phyloP scores from a whole-genome alignment of 768 basidiomycete species.

The Boletus edulis region DNA sequence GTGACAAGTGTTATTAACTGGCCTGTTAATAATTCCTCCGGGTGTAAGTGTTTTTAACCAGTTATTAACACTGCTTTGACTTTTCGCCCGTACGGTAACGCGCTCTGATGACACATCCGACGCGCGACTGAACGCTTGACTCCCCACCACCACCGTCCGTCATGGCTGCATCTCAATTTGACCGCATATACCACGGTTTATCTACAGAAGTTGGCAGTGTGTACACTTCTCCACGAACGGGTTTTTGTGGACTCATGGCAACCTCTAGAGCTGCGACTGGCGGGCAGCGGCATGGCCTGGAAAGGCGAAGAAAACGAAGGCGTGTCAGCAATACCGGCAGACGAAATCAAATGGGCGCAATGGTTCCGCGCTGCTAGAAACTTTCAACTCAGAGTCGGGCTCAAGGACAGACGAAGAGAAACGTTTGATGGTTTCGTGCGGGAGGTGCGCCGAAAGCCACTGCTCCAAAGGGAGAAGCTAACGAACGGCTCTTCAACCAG shows the following conservation, averaged over 20 bases:
- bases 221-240: conserved; percentile 31
- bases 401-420: conserved; percentile 74
- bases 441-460: conserved; percentile 51
- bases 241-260: not conserved
- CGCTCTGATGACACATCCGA: conserved; percentile 23
- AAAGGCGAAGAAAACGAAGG: conserved; percentile 70
- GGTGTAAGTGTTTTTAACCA: too few relatives aligned
- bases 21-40: too few relatives aligned
- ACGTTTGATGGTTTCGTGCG: conserved; percentile 93
- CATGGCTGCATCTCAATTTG: conserved; percentile 78
- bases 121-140: conserved; percentile 31
- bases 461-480: not conserved
- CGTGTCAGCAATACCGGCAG: conserved; percentile 60
- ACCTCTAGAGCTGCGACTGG: conserved; percentile 79
- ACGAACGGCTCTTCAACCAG: conserved; percentile 36
- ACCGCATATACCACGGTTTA: conserved; percentile 76
- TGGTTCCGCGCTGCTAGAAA: conserved; percentile 92
- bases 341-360: conserved; percentile 83
- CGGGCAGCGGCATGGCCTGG: conserved; percentile 92
- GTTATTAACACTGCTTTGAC: too few relatives aligned
- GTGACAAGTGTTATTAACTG: too few relatives aligned
- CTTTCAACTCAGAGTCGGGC: conserved; percentile 83
- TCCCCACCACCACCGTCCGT: conserved; percentile 12
- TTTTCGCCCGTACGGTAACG: too few relatives aligned
- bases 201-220: conserved; percentile 76